These are phyloP conservation scores for Umbilicus rupestris DNA, from an alignment of 164 flowering plant genomes.

Conservation along the genomic window DNA sequence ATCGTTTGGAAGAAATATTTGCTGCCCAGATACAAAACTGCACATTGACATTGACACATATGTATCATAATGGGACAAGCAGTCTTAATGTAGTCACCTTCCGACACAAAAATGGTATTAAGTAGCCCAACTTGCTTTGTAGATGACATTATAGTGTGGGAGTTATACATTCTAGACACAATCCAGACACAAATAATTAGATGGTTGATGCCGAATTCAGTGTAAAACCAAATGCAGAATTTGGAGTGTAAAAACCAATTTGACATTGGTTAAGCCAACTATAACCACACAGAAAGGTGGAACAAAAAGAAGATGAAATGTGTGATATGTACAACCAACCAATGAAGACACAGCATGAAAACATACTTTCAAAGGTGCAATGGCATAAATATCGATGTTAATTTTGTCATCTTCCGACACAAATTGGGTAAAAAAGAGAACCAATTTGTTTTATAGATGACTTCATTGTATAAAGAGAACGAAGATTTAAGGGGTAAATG, in stretches of 20 bases:
- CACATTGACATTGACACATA: background rate
- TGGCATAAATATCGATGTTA: background rate
- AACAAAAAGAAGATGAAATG: background rate
- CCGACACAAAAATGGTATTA: conserved; percentile 26
- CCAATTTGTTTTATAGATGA: conserved; percentile 3
- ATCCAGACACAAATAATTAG: no score
- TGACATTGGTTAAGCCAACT: no score
- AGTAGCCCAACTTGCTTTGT: conserved; percentile 32
- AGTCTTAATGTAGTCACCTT: conserved; percentile 27
- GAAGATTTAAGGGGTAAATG: no score
- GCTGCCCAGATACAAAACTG: conserved; percentile 1
- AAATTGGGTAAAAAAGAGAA: conserved; percentile 11
- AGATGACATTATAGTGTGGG: conserved; percentile 9
- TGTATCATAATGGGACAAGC: conserved; percentile 6
- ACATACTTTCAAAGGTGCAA: conserved; percentile 11
- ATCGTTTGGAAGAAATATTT: background rate
- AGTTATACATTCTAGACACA: background rate
- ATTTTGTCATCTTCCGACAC: conserved; percentile 42
- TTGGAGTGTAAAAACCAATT: no score
- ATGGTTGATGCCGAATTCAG: no score
- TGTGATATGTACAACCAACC: conserved; percentile 14
- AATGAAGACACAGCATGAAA: conserved; percentile 16
- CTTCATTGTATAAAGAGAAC: background rate
- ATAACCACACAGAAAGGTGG: no score
- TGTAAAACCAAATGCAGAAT: no score